Base-by-base conservation (phyloP, 106 monocot genomes). In the Dendrobium huoshanense region DNA sequence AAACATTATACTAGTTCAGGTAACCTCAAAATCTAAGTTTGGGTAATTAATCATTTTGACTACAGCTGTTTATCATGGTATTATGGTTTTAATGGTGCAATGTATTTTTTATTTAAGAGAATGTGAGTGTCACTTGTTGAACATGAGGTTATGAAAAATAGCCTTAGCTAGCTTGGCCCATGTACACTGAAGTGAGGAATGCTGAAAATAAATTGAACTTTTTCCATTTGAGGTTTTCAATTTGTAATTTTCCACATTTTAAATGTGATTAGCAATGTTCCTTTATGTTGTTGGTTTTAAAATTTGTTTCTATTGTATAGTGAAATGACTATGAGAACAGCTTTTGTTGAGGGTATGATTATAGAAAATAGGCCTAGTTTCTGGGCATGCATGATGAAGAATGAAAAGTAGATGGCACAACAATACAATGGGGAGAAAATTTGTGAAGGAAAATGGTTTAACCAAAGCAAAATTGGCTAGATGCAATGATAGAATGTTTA, bases 1-100 rank as follows among this genome's bases (percentile, higher is more conserved):
- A 43, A 99, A 99, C 59, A 88, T 99, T 74, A 99, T 99, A 81
- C 79, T 99, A 78, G 93, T 99, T 81, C 98, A 99, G 98, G 98
- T 95, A 91, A 81, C 59, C 5, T 37, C 10, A 51, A 44, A 75
- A 27, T 75, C 51, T 40, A 55, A 41, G 20, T 18, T 77, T 4
- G 29, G 8, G 9, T 18, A 55, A 65, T 37, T 67, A 44, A 9
- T 17, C 11, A 33, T 75, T 67, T 74, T 74, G 15, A 70, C 70
- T 11, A 37, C 16, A 70, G 29, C 10, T 70, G 2, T 31, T 37
- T 37, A 37, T 33, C 5, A 4, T 22, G 24, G 2, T 65, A 15
- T 37, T 33, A 2, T 37, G 24, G 4, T 33, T 70, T 70, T 15
- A 70, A 67, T 67, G 22, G 8, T 67, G 67, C 67, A 67, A 67